phyloP scores from a whole-genome alignment of 176 grass and related monocot genomes.

The Triticum turgidum region DNA sequence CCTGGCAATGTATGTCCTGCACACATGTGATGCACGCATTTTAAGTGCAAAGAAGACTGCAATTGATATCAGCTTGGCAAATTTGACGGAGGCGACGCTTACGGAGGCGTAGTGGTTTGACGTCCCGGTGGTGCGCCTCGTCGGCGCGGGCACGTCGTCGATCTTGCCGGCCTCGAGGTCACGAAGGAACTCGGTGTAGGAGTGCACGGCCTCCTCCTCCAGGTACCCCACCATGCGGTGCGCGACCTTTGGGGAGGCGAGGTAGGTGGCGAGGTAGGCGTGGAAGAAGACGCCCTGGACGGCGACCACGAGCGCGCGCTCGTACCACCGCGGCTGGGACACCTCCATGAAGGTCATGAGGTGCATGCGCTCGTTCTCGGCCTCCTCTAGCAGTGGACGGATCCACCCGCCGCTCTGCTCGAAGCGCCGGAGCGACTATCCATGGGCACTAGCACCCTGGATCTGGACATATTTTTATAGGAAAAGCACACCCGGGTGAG shows the following conservation, averaged over 20 bases:
- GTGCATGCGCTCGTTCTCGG: slow-evolving; percentile 82
- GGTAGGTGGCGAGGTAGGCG: slow-evolving; percentile 15
- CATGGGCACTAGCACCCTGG: too few species aligned
- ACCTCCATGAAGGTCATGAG: slow-evolving; percentile 93
- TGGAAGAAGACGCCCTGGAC: slow-evolving; percentile 27
- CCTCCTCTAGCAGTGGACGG: slow-evolving; percentile 62
- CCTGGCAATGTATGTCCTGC: slow-evolving; percentile 47
- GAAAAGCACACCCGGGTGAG: too few species aligned
- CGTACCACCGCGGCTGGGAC: slow-evolving; percentile 63
- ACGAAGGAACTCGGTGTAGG: slow-evolving; percentile 72
- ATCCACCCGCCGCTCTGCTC: slow-evolving; percentile 79
- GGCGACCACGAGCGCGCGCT: background rate
- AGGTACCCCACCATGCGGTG: slow-evolving; percentile 82
- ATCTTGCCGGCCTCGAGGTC: slow-evolving; percentile 73
- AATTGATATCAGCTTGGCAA: background rate
- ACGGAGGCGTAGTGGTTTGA: slow-evolving; percentile 79
- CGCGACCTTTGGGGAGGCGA: slow-evolving; percentile 60
- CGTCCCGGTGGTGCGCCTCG: slow-evolving; percentile 84
- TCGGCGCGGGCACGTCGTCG: slow-evolving; percentile 51
- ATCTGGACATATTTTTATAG: too few species aligned
- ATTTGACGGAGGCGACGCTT: background rate
- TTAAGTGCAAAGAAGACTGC: background rate
- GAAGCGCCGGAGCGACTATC: slow-evolving; percentile 57
- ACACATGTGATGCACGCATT: background rate
- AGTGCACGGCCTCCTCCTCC: slow-evolving; percentile 81